Evolutionary conservation across 306 rosid species (phyloP).

Genomic region (Cucumis cinereus): DNA sequence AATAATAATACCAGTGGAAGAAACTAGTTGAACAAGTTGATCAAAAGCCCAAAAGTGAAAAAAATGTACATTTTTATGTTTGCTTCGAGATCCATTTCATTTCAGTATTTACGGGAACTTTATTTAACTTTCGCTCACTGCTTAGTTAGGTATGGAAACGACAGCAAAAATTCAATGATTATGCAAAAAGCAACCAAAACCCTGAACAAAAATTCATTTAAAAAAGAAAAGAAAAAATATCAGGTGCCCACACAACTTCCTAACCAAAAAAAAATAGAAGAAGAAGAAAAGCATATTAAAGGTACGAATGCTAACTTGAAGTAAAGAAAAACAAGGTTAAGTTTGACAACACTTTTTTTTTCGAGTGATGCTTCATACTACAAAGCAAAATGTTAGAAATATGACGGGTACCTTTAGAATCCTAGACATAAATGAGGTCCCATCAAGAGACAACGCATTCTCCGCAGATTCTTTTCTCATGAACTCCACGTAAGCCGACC

Average conservation of each 20-base stretch:
- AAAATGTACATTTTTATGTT: not conserved
- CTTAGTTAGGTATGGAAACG: not conserved
- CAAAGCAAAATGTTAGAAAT: not conserved
- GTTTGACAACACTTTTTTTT: not conserved
- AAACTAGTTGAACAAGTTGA: not conserved
- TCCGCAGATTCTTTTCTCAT: conserved; percentile 85
- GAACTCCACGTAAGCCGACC: conserved; percentile 92
- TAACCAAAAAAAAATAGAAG: not conserved
- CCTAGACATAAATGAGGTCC: conserved; percentile 88
- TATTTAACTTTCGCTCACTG: not conserved
- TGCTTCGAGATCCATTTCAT: not conserved
- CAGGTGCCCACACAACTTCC: not conserved
- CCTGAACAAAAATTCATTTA: not conserved
- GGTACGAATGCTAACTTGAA: not conserved
- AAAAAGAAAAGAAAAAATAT: not conserved
- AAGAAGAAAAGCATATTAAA: not conserved
- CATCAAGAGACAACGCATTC: conserved; percentile 76
- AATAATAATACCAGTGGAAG: not conserved
- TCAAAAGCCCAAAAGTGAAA: not conserved
- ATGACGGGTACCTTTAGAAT: conserved; percentile 66
- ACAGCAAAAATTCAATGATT: not conserved
- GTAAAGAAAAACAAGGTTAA: not conserved
- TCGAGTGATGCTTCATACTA: not conserved
- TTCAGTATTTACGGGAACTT: not conserved
- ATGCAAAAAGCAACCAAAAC: not conserved